Percentiles rank a stretch among this genome's conserved stretches.
These are phyloP conservation scores for Leishmania guyanensis DNA, from an alignment of 208 protist species.

Conservation along the genomic window DNA sequence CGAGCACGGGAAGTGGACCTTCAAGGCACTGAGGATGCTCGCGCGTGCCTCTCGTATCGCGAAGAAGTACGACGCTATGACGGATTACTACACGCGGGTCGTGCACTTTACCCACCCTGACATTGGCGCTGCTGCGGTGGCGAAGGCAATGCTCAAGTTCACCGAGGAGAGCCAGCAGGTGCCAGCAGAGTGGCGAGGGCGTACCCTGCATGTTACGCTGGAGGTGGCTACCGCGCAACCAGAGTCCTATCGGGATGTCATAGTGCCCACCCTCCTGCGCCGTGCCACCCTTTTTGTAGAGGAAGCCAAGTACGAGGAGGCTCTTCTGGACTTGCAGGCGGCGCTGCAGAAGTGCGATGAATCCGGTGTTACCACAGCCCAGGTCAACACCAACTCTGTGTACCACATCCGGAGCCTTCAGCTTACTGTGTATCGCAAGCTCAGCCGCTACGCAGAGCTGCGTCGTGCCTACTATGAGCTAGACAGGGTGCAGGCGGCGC, in stretches of 20 bases:
- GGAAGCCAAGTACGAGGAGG: constrained; percentile 12
- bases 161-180: constrained; percentile 78
- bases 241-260: constrained; percentile 42
- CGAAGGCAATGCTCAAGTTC: constrained; percentile 92
- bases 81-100: constrained; percentile 77
- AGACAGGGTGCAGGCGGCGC: constrained; percentile 57
- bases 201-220: constrained; percentile 74
- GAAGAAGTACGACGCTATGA: constrained; percentile 83
- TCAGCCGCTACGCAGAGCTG: constrained; percentile 28
- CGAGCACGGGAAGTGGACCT: constrained; percentile 86
- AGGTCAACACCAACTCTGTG: constrained; percentile 23
- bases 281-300: constrained; percentile 25
- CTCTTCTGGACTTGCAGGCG: constrained; percentile 19
- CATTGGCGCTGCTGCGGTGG: constrained; percentile 32
- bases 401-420: constrained; percentile 22
- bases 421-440: constrained; percentile 23
- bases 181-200: constrained; percentile 53
- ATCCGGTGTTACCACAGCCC: neutral
- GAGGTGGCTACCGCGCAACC: constrained; percentile 52
- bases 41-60: constrained; percentile 74
- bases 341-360: constrained; percentile 19
- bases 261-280: constrained; percentile 93
- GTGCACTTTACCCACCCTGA: constrained; percentile 50
- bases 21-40: constrained; percentile 95
- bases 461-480: constrained; percentile 49